phyloP scores from a whole-genome alignment of 208 protist species.

The Leishmania arabica region DNA sequence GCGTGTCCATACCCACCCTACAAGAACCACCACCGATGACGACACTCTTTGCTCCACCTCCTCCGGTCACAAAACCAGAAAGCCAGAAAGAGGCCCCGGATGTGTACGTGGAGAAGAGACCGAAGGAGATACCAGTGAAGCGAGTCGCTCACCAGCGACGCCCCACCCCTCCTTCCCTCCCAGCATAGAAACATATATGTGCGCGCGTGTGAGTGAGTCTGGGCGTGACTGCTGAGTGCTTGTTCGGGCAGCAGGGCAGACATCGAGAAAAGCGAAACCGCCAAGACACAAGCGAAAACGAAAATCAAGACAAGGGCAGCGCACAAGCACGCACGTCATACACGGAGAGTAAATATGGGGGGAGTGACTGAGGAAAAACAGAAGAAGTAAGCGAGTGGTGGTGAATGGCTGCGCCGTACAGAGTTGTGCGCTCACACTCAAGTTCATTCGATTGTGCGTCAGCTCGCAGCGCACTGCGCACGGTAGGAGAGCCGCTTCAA shows the following conservation, averaged over 20 bases:
- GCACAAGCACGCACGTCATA: neutral
- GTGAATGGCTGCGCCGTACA: neutral
- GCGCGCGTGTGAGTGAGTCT: neutral
- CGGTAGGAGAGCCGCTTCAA: slow-evolving; percentile 63
- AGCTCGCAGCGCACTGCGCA: slow-evolving; percentile 29
- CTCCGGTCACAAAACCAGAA: too few species aligned
- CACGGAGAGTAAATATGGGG: neutral
- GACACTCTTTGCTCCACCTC: neutral
- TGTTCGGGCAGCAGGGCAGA: neutral
- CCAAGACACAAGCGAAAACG: neutral
- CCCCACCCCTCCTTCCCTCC: neutral
- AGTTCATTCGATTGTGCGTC: neutral
- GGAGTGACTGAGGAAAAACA: neutral
- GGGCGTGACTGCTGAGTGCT: neutral
- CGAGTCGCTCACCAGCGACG: neutral
- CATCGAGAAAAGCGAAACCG: neutral
- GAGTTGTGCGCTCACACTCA: neutral
- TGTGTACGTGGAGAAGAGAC: neutral
- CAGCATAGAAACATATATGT: neutral
- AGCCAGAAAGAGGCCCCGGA: neutral
- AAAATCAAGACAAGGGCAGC: neutral
- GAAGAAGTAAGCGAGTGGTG: neutral
- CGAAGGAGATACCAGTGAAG: neutral
- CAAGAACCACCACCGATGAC: neutral
- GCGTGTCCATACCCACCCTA: neutral